Conservation (phyloP, 2,329 filamentous ascomycete species). For the Xylaria sp. region DNA sequence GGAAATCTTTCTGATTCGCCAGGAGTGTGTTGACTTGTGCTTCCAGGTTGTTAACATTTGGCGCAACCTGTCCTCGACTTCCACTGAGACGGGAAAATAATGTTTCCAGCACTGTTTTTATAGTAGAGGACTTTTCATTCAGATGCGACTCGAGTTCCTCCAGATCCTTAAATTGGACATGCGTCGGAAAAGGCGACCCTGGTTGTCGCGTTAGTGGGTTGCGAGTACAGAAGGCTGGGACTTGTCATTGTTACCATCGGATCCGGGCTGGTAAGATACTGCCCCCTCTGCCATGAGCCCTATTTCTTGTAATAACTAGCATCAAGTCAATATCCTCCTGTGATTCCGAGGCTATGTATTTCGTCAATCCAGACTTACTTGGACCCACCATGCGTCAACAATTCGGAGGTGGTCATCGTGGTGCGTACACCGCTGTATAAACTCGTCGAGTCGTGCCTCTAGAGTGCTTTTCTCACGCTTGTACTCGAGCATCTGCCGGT, state of each 20-base stretch:
- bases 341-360: neutral
- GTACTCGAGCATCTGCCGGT: slow-evolving; percentile 97
- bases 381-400: slow-evolving; percentile 91
- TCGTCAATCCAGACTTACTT: slow-evolving; percentile 60
- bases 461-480: slow-evolving; percentile 85
- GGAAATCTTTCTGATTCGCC: slow-evolving; percentile 79
- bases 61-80: slow-evolving; percentile 57
- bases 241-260: slow-evolving; percentile 42
- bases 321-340: slow-evolving; percentile 26
- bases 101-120: slow-evolving; percentile 72
- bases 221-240: neutral
- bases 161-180: slow-evolving; percentile 63
- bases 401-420: slow-evolving; percentile 92
- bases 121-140: slow-evolving; percentile 72
- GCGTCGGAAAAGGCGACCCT: slow-evolving; percentile 61
- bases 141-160: slow-evolving; percentile 82
- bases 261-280: slow-evolving; percentile 46
- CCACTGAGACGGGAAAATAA: slow-evolving; percentile 64
- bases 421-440: slow-evolving; percentile 75
- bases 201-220: slow-evolving; percentile 28
- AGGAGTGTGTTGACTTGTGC: slow-evolving; percentile 74
- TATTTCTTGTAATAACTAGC: slow-evolving; percentile 65
- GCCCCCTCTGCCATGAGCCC: slow-evolving; percentile 59
- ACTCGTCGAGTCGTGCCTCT: slow-evolving; percentile 78
- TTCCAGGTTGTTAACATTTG: slow-evolving; percentile 74